Base-by-base conservation (phyloP, 1,284 basidiomycete species). In the Trametes hirsuta region DNA sequence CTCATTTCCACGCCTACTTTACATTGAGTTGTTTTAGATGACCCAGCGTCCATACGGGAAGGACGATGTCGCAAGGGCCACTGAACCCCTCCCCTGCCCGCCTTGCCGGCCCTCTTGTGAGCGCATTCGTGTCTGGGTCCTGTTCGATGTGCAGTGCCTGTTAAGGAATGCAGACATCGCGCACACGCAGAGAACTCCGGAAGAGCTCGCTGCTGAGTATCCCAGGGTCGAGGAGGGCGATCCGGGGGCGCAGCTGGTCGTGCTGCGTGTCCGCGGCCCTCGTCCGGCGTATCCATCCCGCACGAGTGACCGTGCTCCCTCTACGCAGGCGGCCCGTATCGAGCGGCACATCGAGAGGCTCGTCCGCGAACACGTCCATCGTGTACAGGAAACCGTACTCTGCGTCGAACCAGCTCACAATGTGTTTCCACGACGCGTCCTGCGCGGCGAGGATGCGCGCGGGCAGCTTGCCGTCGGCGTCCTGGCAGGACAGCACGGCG, bases 401-500 rank as follows among this genome's bases (percentile, higher is more conserved):
- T 2, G 21, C 39, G 6, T 51, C 24, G 47, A 53, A 56, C 2
- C 56, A 59, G 46, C 63, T 55, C 8, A 55, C 47, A 24, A 61
- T 41, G 55, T 49, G 58, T 36, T 55, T 53, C 40, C 36, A 36
- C 0, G 48, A 25, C 3, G 12, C 37, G 37, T 53, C 53, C 10
- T 56, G 50, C 18, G 37, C 42, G 22, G 53, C 34, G 4, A 64
- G 30, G 39, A 61, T 51, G 41, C 61, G 53, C 1, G 63, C 63
- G 6, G 53, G 41, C 4, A 61, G 18, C 14, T 59, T 56, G 1
- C 62, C 62, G 6, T 34, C 24, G 25, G 22, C 34, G 35, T 61
- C 56, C 25, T 56, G 21, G 37, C 59, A 64, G 4, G 63, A 50
- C 3, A 64, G 49, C 24, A 61, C 46, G 18, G 63, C 63, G 4